Percentiles rank a stretch among this genome's conserved stretches.
phyloP scores from a whole-genome alignment of 176 grass and related monocot species.

The Cenchrus fungigraminus region DNA sequence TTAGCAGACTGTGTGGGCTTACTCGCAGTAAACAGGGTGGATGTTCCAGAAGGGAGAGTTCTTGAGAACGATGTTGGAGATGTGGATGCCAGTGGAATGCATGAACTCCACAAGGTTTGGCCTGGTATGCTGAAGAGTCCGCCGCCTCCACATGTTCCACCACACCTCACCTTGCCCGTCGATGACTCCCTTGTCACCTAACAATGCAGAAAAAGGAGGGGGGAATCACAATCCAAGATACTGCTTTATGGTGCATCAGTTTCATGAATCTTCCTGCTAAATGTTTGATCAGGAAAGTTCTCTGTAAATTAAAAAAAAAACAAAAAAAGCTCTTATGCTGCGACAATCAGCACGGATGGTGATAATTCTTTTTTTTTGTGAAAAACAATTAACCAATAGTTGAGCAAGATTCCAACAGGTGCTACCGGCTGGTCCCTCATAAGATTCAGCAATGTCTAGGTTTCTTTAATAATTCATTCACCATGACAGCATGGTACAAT shows the following conservation, averaged over 20 bases:
- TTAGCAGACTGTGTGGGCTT: background rate
- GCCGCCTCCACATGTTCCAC: constrained; percentile 92
- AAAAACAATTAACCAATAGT: no score
- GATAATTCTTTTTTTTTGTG: no score
- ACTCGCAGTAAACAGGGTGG: constrained; percentile 87
- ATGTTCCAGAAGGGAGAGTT: constrained; percentile 98
- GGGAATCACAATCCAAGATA: background rate
- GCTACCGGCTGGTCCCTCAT: background rate
- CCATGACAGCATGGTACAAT: background rate
- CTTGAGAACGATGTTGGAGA: constrained; percentile 78
- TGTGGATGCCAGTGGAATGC: constrained; percentile 77
- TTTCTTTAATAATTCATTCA: background rate
- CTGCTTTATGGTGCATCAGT: background rate
- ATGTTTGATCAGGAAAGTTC: no score
- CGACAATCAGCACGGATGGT: background rate
- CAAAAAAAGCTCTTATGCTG: background rate
- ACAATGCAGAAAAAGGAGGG: background rate
- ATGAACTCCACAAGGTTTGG: constrained; percentile 83
- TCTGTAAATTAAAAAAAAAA: no score
- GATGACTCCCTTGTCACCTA: constrained; percentile 76
- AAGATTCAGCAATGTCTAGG: background rate
- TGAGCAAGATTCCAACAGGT: background rate
- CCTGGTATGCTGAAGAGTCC: constrained; percentile 68
- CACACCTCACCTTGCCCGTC: constrained; percentile 91
- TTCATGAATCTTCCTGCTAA: background rate